Evolutionary conservation across 148 eudicot species (phyloP), one percentile per base, ranked within the genome.

Genomic region (Camellia granthamiana): DNA sequence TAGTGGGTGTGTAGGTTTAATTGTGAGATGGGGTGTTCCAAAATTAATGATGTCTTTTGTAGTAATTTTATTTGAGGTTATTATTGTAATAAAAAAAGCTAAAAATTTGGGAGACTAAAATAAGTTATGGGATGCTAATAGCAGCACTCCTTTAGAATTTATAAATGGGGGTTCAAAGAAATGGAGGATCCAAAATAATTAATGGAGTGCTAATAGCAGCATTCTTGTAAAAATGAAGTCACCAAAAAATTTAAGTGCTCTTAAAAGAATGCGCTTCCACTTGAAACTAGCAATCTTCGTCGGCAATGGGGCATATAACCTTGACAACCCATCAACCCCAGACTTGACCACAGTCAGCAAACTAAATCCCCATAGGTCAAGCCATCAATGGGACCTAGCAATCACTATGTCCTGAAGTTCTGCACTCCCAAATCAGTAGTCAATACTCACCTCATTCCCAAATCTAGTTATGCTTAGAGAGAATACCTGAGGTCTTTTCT

Each of bases 401-500:
- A 51, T 11, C 42, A 42, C 52, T 46, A 30, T 59, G 42, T 59
- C 18, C 60, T 61, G 12, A 58, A 16, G 42, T 8, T 30, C 38
- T 30, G 1, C 38, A 30, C 38, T 30, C 38, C 38, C 38, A 30
- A 30, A 30, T 30, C 38, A 30, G 38, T 30, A 30, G 38, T 30
- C 38, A 30, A 30, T 46, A 7, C 44, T 44, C 42, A 19, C 19
- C 49, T 47, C 14, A 56, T 14, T 49, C 14, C 30, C 15, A 81
- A 54, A n/a, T 69, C 38, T 59, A 63, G 77, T 56, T 65, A 14
- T 16, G 5, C 76, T 54, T n/a, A 69, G 47, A 73, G 38, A 61
- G 75, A 81, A 87, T 81, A 95, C 99, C 99, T 90, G 97, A 92
- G 77, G 91, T 86, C 84, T 90, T 89, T 84, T 90, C 93, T 51